phyloP scores from a whole-genome alignment of 116 monocot genomes.

The Papilionanthe hybrid region DNA sequence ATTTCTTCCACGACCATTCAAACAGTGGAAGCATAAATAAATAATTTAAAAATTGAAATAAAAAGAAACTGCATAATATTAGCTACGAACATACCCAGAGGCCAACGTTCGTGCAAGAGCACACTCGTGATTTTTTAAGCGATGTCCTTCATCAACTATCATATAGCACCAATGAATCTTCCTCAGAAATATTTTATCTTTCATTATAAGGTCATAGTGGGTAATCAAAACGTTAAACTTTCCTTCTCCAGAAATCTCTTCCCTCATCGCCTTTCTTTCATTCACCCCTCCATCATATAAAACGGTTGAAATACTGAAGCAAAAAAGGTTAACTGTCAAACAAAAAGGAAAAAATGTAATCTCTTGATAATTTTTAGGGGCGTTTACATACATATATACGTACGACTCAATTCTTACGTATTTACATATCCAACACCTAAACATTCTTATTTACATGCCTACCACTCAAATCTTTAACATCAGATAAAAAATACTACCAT shows the following conservation, averaged over 20 bases:
- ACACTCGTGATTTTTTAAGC: constrained; percentile 95
- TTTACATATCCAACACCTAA: too few relatives aligned
- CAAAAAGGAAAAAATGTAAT: neutral
- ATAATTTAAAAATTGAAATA: neutral
- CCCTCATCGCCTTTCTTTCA: constrained; percentile 88
- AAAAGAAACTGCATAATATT: neutral
- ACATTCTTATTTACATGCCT: too few relatives aligned
- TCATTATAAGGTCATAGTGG: constrained; percentile 97
- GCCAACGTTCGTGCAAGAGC: constrained; percentile 81
- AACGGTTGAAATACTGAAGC: constrained; percentile 64
- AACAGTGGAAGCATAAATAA: too few relatives aligned
- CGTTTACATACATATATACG: too few relatives aligned
- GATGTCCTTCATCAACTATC: constrained; percentile 99
- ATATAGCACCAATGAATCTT: constrained; percentile 93
- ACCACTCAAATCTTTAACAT: too few relatives aligned
- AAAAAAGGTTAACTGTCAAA: constrained; percentile 5
- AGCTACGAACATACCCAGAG: constrained; percentile 57
- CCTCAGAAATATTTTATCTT: constrained; percentile 83
- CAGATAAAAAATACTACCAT: too few relatives aligned
- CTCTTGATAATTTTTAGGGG: neutral
- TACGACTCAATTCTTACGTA: too few relatives aligned
- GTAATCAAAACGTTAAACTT: constrained; percentile 93
- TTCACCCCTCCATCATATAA: constrained; percentile 95
- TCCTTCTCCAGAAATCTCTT: constrained; percentile 66
- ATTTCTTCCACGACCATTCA: neutral